Evolutionary conservation across 1,139 yeast genomes (phyloP).

Genomic region (Taphrina wiesneri): DNA sequence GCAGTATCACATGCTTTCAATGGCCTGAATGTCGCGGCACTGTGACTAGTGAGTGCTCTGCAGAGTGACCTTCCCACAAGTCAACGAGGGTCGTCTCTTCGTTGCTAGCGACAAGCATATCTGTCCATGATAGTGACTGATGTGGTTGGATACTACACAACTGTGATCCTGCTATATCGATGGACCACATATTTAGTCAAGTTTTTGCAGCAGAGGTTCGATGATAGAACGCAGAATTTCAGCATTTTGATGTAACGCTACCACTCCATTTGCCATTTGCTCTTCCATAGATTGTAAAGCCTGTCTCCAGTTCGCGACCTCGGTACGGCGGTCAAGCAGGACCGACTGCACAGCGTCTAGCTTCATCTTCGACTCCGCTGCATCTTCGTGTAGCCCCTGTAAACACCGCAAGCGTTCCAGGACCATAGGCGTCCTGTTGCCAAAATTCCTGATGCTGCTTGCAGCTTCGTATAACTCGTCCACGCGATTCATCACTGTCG

Average conservation of each 20-base stretch:
- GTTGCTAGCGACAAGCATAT: no score
- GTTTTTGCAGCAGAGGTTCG: not conserved
- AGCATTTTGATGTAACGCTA: not conserved
- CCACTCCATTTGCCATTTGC: not conserved
- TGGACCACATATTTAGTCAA: not conserved
- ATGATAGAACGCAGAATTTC: not conserved
- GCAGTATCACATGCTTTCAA: no score
- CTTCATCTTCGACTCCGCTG: conserved; percentile 2
- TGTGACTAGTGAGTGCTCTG: no score
- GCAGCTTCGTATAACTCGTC: not conserved
- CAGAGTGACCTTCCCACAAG: no score
- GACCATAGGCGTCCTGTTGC: not conserved
- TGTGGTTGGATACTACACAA: no score
- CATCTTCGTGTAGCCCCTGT: conserved; percentile 7
- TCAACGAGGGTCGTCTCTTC: no score
- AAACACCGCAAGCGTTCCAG: conserved; percentile 1
- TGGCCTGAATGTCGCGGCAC: no score
- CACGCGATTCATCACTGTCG: not conserved
- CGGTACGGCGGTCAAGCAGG: not conserved
- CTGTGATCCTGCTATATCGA: no score
- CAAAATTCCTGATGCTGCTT: not conserved
- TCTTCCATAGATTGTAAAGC: not conserved
- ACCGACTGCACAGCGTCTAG: not conserved
- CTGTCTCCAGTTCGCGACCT: not conserved
- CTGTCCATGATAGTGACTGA: no score